A percentile compares a stretch with the other conserved stretches of the same genome.
These are phyloP conservation scores for Sporothrix luriei DNA, from an alignment of 2,329 filamentous ascomycete genomes.

Conservation along the genomic window DNA sequence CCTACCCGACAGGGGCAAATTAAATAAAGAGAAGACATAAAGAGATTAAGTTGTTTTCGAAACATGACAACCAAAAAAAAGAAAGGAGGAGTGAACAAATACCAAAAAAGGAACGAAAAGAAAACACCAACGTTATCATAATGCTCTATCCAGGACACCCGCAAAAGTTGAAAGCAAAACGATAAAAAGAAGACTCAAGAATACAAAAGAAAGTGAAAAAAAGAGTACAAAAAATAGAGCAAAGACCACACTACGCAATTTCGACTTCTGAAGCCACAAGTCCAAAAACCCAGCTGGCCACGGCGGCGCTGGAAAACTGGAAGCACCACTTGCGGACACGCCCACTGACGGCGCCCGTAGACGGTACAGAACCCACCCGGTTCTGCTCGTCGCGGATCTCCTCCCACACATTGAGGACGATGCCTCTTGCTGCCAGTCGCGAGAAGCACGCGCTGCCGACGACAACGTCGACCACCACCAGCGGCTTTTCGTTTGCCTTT, in stretches of 20 bases:
- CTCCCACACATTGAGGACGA: conserved; percentile 87
- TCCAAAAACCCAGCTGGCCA: conserved; percentile 60
- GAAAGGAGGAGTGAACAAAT: neutral
- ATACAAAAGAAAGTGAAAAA: too few species aligned
- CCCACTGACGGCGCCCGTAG: conserved; percentile 55
- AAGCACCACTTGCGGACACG: conserved; percentile 67
- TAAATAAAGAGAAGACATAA: neutral
- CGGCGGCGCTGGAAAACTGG: conserved; percentile 57
- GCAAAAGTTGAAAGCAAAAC: neutral
- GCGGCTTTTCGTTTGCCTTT: conserved; percentile 57
- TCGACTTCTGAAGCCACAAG: conserved; percentile 61
- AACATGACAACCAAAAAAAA: neutral
- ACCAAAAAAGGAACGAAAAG: neutral
- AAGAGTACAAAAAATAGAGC: neutral
- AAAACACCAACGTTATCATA: neutral
- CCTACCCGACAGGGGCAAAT: neutral
- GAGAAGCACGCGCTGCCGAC: conserved; percentile 84
- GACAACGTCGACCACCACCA: conserved; percentile 78
- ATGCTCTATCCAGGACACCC: conserved; percentile 18
- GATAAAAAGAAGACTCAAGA: neutral
- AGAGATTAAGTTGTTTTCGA: neutral
- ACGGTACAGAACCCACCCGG: conserved; percentile 55
- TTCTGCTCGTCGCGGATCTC: conserved; percentile 67
- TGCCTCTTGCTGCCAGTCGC: conserved; percentile 78
- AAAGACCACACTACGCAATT: conserved; percentile 15